These are phyloP conservation scores for sweet orange (Citrus sinensis) DNA, from an alignment of 345 rosid species.

Conservation along the genomic window DNA sequence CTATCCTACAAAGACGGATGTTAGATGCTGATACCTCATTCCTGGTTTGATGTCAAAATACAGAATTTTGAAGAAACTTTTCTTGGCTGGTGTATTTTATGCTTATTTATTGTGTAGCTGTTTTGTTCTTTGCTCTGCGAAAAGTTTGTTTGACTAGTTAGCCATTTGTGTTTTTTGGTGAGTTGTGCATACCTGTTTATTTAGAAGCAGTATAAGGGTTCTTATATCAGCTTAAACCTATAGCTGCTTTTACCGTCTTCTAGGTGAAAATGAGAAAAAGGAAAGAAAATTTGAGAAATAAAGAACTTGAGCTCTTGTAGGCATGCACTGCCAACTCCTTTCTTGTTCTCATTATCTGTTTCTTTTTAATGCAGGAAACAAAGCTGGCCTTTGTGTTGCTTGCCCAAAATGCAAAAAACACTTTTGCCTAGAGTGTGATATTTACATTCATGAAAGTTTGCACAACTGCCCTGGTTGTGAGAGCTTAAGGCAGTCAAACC, in stretches of 20 bases:
- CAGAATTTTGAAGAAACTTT: neutral
- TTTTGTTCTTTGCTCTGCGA: neutral
- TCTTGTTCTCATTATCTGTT: constrained; percentile 2
- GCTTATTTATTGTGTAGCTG: neutral
- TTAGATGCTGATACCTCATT: neutral
- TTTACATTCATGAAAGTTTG: constrained; percentile 88
- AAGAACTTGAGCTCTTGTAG: neutral
- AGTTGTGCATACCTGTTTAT: neutral
- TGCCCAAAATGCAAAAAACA: constrained; percentile 70
- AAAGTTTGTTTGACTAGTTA: neutral
- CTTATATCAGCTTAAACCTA: neutral
- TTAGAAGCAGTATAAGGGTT: neutral
- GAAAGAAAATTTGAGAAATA: too few species aligned
- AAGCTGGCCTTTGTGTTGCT: constrained; percentile 42
- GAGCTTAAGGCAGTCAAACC: constrained; percentile 47
- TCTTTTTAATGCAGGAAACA: constrained; percentile 48
- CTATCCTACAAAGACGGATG: too few species aligned
- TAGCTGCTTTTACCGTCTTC: neutral
- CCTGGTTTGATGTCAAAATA: neutral
- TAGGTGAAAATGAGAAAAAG: neutral
- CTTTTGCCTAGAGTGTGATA: constrained; percentile 94
- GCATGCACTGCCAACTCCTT: neutral
- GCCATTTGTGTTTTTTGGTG: neutral
- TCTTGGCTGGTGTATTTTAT: neutral
- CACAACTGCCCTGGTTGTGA: constrained; percentile 98